Evolutionary conservation across 2,329 filamentous ascomycete genomes (phyloP).

Genomic region (Dactylellina sp.): DNA sequence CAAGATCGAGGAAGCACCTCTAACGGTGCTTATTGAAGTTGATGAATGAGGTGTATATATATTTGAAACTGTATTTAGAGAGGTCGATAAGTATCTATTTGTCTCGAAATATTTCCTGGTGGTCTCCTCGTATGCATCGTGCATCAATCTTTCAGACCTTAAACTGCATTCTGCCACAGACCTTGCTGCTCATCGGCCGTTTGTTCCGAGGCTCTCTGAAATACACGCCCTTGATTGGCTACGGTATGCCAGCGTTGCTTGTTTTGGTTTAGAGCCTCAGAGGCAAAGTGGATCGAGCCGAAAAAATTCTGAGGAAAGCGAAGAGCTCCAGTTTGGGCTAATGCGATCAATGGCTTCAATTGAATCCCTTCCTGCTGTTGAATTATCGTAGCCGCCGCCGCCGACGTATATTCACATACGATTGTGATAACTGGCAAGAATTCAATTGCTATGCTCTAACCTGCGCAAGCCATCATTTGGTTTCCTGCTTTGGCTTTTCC

Average conservation of each 20-base stretch:
- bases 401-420: neutral
- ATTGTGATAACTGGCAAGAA: neutral
- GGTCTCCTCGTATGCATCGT: too few species aligned
- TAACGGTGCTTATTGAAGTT: slow-evolving; percentile 61
- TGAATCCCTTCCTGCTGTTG: too few species aligned
- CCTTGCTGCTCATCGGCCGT: neutral
- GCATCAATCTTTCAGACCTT: too few species aligned
- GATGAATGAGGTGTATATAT: slow-evolving; percentile 18
- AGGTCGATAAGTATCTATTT: neutral
- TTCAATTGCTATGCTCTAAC: neutral
- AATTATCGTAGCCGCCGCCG: neutral
- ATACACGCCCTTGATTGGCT: neutral
- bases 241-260: neutral
- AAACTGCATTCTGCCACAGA: too few species aligned
- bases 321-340: slow-evolving; percentile 18
- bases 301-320: neutral
- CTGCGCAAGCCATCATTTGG: too few species aligned
- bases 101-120: too few species aligned
- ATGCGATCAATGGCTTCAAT: too few species aligned
- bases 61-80: slow-evolving; percentile 20
- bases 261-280: slow-evolving; percentile 30
- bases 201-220: slow-evolving; percentile 23
- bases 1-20: slow-evolving; percentile 59
- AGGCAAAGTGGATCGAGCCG: neutral
- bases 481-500: too few species aligned